These are phyloP conservation scores for Rhizopogon parksii DNA, from an alignment of 1,284 basidiomycete species.

Conservation along the genomic window DNA sequence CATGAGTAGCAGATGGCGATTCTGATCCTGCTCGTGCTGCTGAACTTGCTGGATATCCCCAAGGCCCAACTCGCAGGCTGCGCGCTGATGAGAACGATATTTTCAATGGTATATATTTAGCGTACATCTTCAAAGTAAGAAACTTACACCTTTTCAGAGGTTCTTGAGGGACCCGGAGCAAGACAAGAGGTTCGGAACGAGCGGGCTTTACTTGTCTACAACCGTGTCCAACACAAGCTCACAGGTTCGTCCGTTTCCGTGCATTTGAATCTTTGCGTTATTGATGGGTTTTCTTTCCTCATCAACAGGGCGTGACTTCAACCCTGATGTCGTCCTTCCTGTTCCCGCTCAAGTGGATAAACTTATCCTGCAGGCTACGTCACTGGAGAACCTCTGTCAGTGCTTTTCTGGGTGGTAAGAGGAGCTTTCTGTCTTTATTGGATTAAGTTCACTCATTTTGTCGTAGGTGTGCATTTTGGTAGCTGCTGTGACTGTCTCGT, in stretches of 20 bases:
- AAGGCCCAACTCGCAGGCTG: conserved; percentile 65
- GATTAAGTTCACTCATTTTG: not conserved
- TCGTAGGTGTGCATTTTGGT: conserved; percentile 46
- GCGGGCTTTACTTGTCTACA: conserved; percentile 84
- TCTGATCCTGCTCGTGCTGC: conserved; percentile 48
- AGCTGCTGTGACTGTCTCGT: conserved; percentile 19
- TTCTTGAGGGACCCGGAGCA: conserved; percentile 43
- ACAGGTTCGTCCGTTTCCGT: conserved; percentile 50
- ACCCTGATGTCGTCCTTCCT: conserved; percentile 67
- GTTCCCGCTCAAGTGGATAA: conserved; percentile 83
- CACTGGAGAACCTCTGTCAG: conserved; percentile 89
- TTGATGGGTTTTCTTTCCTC: conserved; percentile 2
- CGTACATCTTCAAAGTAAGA: not conserved
- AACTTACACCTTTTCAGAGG: conserved; percentile 36
- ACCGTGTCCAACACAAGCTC: conserved; percentile 89
- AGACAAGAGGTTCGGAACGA: conserved; percentile 84
- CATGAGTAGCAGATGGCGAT: conserved; percentile 28
- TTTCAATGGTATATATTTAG: conserved; percentile 52
- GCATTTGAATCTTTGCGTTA: not conserved
- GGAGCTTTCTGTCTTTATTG: not conserved
- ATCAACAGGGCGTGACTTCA: conserved; percentile 77
- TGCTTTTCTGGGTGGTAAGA: conserved; percentile 90
- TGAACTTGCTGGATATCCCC: conserved; percentile 65
- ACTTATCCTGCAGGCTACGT: conserved; percentile 86
- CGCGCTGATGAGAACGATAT: conserved; percentile 80